Evolutionary conservation across 1,284 basidiomycete genomes (phyloP), one percentile per base, ranked within the genome.

Genomic region (Microbotryum violaceum): DNA sequence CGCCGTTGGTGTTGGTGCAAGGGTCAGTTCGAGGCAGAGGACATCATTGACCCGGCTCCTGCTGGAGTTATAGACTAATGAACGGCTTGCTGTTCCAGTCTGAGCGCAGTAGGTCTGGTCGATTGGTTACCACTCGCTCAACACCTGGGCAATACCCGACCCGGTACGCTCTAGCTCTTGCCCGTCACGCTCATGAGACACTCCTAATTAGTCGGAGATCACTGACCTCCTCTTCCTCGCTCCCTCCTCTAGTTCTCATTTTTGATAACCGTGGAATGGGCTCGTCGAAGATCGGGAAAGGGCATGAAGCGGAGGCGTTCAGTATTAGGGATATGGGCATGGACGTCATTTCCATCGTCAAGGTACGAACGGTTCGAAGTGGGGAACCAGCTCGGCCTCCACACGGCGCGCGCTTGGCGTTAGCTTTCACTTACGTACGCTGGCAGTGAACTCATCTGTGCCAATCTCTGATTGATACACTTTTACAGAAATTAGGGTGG

Each of bases 211-310:
- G 1, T 31, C 31, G 31, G 31, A 7, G 31, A 2, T 33, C 20
- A 21, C 49, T 49, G 6, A 33, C 18, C 18, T n/a, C 10, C n/a
- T 4, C 2, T 18, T 33, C 29, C 27, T 48, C 37, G 18, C n/a
- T 4, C 21, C 18, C n/a, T 9, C 23, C 23, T 21, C 27, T 53
- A 68, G 66, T 68, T 1, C 33, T 68, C 9, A 42, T 68, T 10
- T 68, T 68, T 45, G 66, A 68, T 48, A 63, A 68, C 25, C 61
- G 66, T 23, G 64, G 64, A 1, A 68, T 68, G 29, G 66, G 66
- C 16, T 47, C 49, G 1, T 66, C 64, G 6, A 44, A 10, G 6
- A 46, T 68, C 2, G 53, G 54, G 0, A 14, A 42, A 4, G 55
- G 21, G 23, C 20, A 21, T 6, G 56, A 50, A n/a, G 20, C 8